These are phyloP conservation scores for Neocucurbitaria cava DNA, from an alignment of 2,329 filamentous ascomycete genomes.

Conservation along the genomic window DNA sequence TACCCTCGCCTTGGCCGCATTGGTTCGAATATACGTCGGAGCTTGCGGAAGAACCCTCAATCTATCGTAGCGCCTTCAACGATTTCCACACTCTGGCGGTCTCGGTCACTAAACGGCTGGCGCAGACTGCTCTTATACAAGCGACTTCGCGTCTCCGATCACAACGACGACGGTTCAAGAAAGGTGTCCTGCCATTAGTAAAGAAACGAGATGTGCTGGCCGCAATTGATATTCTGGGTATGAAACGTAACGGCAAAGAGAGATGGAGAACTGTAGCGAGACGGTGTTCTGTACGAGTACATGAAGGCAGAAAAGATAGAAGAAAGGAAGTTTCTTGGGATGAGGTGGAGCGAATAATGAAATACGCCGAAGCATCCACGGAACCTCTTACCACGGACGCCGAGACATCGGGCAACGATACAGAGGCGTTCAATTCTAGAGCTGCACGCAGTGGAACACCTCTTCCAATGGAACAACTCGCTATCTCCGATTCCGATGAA, in stretches of 20 bases:
- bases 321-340: conserved; percentile 55
- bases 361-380: conserved; percentile 4
- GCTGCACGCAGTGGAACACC: conserved; percentile 38
- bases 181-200: conserved; percentile 45
- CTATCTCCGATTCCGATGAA: conserved; percentile 15
- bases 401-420: conserved; percentile 21
- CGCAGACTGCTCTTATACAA: conserved; percentile 73
- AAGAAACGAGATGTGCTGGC: conserved; percentile 60
- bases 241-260: conserved; percentile 54
- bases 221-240: conserved; percentile 61
- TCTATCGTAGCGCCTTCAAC: conserved; percentile 76
- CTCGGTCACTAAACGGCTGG: conserved; percentile 72
- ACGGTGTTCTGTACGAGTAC: conserved; percentile 61
- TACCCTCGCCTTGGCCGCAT: conserved; percentile 38
- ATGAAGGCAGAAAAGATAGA: conserved; percentile 28
- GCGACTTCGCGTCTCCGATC: conserved; percentile 72
- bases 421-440: conserved; percentile 22
- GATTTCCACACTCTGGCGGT: conserved; percentile 75
- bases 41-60: conserved; percentile 61
- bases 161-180: conserved; percentile 39
- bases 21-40: conserved; percentile 41
- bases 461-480: conserved; percentile 26
- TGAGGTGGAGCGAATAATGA: conserved; percentile 42
- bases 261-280: conserved; percentile 62
- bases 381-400: conserved; percentile 44